Conservation (phyloP, 1,284 basidiomycete species). For the Macrocystidia cucumis region DNA sequence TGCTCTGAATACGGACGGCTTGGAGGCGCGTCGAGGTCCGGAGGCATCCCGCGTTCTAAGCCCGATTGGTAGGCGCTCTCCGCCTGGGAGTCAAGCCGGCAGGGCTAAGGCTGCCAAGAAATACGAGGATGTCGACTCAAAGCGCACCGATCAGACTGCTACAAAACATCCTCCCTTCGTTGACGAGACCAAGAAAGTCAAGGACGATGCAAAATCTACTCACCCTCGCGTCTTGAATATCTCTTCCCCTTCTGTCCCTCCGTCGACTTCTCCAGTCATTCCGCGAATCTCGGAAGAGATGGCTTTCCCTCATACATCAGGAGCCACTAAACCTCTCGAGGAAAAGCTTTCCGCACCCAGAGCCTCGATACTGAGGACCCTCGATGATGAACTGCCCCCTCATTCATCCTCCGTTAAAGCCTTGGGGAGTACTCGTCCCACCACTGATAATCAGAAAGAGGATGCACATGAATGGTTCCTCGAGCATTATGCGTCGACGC, state of each 20-base stretch:
- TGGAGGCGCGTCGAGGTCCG: not conserved
- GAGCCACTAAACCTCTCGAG: no score
- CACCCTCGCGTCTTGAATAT: no score
- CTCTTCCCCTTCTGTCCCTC: no score
- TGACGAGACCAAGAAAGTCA: no score
- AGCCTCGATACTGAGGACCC: constrained; percentile 9
- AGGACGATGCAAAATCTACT: no score
- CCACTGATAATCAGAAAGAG: constrained; percentile 21
- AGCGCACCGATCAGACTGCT: not conserved
- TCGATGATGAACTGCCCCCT: constrained; percentile 11
- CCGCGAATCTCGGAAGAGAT: no score
- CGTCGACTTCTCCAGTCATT: no score
- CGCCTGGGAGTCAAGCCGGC: constrained; percentile 35
- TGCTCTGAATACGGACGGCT: not conserved
- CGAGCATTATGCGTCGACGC: constrained; percentile 39
- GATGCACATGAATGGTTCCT: constrained; percentile 55
- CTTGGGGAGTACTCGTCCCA: no score
- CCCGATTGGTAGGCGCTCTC: constrained; percentile 29
- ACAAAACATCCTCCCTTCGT: constrained; percentile 9
- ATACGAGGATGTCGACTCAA: constrained; percentile 16
- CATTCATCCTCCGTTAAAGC: constrained; percentile 12
- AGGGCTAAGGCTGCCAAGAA: constrained; percentile 35
- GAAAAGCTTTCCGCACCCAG: no score
- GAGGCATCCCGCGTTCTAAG: constrained; percentile 12
- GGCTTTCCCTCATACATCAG: no score